Percentiles rank a stretch among this genome's conserved stretches.
phyloP scores from a whole-genome alignment of 2,329 filamentous ascomycete species.

The Talaromyces atroroseus region DNA sequence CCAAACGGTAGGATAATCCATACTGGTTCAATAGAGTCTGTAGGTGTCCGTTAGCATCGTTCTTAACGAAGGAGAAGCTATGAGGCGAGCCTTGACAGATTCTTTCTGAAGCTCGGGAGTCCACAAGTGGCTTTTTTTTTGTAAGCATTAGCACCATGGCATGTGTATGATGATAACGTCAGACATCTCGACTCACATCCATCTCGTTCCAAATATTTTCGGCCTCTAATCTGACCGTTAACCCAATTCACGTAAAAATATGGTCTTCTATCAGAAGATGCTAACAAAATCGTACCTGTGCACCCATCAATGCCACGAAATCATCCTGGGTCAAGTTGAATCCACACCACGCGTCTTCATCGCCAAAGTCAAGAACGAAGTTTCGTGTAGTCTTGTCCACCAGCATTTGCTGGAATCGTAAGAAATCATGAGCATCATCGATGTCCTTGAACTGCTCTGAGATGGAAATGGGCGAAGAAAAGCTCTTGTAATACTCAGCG shows the following conservation, averaged over 20 bases:
- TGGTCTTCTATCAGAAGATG: not conserved
- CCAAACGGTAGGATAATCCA: slow-evolving; percentile 62
- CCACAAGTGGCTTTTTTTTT: slow-evolving; percentile 60
- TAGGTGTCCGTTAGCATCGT: not conserved
- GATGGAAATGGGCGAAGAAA: not conserved
- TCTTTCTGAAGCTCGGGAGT: slow-evolving; percentile 56
- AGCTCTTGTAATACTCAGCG: slow-evolving; percentile 27
- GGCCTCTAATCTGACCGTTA: slow-evolving; percentile 34
- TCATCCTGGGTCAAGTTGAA: slow-evolving; percentile 33
- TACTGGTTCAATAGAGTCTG: slow-evolving; percentile 55
- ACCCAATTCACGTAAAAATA: not conserved
- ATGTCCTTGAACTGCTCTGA: slow-evolving; percentile 31
- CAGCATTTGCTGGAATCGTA: slow-evolving; percentile 24
- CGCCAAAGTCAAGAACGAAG: slow-evolving; percentile 42
- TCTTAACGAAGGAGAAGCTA: not conserved
- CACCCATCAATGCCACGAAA: slow-evolving; percentile 28
- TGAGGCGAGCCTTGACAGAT: slow-evolving; percentile 42
- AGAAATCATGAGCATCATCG: slow-evolving; percentile 31
- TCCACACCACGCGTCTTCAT: slow-evolving; percentile 37
- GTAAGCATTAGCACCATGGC: slow-evolving; percentile 11
- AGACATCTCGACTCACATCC: slow-evolving; percentile 55
- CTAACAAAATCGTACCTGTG: slow-evolving; percentile 23
- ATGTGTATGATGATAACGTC: not conserved
- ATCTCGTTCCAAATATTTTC: slow-evolving; percentile 53
- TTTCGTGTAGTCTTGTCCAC: slow-evolving; percentile 29